Evolutionary conservation across 345 rosid species (phyloP).

Genomic region (Mercurialis annua): DNA sequence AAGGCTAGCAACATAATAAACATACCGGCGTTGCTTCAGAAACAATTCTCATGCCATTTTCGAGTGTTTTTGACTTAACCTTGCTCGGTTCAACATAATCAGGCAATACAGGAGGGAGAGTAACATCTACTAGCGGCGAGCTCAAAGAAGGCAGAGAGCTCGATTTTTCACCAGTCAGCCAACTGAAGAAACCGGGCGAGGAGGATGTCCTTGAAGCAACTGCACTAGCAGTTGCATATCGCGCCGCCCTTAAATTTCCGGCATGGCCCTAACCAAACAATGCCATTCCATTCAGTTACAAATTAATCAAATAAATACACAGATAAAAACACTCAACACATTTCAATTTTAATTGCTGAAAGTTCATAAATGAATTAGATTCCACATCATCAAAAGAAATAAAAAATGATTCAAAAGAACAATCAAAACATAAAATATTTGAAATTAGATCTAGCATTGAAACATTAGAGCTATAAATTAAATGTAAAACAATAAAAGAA

Average conservation of each 20-base stretch:
- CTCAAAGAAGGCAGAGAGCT: slow-evolving; percentile 50
- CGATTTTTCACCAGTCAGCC: slow-evolving; percentile 55
- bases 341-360: background rate
- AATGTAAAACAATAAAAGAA: too few relatives aligned
- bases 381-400: background rate
- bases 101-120: slow-evolving; percentile 53
- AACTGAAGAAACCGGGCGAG: slow-evolving; percentile 53
- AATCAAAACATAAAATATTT: background rate
- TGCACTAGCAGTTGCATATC: slow-evolving; percentile 58
- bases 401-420: background rate
- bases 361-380: too few relatives aligned
- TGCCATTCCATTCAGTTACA: background rate
- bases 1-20: background rate
- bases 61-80: slow-evolving; percentile 50
- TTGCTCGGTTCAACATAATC: slow-evolving; percentile 64
- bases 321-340: background rate
- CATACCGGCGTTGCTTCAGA: slow-evolving; percentile 60
- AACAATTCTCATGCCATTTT: slow-evolving; percentile 71
- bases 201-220: slow-evolving; percentile 43
- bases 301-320: background rate
- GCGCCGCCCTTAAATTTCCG: slow-evolving; percentile 35
- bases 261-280: slow-evolving; percentile 41
- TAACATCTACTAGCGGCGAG: slow-evolving; percentile 52
- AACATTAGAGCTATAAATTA: too few relatives aligned
- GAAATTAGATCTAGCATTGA: too few relatives aligned